Evolutionary conservation across 2,329 filamentous ascomycete genomes (phyloP).

Genomic region (Neonectria hederae): DNA sequence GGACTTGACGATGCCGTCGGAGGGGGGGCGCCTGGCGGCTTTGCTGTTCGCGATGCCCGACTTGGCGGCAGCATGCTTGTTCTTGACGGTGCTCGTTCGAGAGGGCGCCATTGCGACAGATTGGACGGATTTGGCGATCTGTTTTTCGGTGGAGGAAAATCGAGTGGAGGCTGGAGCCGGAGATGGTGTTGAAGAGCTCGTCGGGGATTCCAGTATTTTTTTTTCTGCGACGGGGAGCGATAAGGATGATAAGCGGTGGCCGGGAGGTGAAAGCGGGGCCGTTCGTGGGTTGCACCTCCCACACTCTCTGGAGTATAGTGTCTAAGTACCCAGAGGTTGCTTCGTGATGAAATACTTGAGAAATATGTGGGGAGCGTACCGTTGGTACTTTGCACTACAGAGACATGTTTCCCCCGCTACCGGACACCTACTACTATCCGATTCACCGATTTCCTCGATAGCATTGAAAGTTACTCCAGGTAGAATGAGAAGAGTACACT

Average conservation of each 20-base stretch:
- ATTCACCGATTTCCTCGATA: no score
- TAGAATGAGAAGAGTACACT: no score
- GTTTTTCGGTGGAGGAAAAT: neutral
- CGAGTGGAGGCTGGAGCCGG: conserved; percentile 1
- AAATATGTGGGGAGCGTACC: neutral
- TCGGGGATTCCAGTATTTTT: conserved; percentile 12
- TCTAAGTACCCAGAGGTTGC: neutral
- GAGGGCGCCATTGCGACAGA: conserved; percentile 59
- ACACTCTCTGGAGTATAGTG: neutral
- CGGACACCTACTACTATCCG: no score
- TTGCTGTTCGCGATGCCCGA: conserved; percentile 54
- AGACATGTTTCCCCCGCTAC: neutral
- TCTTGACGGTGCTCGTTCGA: conserved; percentile 69
- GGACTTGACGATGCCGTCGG: conserved; percentile 60
- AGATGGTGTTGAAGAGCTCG: conserved; percentile 3
- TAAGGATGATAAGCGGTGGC: conserved; percentile 21
- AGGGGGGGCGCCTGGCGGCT: conserved; percentile 47
- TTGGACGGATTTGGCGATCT: neutral
- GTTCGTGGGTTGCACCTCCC: neutral
- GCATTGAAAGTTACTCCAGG: no score
- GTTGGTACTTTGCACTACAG: no score
- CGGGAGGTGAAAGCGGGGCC: conserved; percentile 12
- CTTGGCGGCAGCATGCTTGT: conserved; percentile 68
- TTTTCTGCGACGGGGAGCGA: conserved; percentile 19
- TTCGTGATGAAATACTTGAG: neutral